These are phyloP conservation scores for Jaenimonas drosophilae DNA, from an alignment of 208 protist genomes.

Conservation along the genomic window DNA sequence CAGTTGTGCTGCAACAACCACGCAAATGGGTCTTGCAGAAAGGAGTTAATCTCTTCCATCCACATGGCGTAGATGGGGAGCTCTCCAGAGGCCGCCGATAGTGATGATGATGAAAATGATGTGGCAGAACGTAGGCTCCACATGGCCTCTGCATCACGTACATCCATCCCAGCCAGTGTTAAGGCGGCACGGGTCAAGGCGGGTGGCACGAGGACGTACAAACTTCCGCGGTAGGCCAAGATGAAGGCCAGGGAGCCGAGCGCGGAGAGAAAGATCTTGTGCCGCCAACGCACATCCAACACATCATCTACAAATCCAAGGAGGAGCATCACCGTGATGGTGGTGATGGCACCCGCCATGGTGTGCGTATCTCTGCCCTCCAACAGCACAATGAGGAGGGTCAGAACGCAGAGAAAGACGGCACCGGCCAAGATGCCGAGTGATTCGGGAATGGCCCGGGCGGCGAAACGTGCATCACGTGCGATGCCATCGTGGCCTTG, in stretches of 20 bases:
- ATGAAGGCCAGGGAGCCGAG: constrained; percentile 93
- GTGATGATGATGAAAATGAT: too few species aligned
- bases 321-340: constrained; percentile 97
- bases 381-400: constrained; percentile 19
- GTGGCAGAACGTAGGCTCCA: too few species aligned
- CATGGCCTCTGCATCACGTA: too few species aligned
- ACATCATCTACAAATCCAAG: constrained; percentile 99
- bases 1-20: constrained; percentile 1
- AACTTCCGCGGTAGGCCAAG: constrained; percentile 86
- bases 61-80: too few species aligned
- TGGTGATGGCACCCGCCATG: constrained; percentile 82
- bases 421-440: constrained; percentile 68
- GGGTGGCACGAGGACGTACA: constrained; percentile 80
- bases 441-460: constrained; percentile 51
- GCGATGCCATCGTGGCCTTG: constrained; percentile 1
- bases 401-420: constrained; percentile 63
- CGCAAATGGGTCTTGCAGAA: background rate
- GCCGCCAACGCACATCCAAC: constrained; percentile 95
- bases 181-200: background rate
- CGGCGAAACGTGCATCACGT: constrained; percentile 2
- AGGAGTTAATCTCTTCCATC: too few species aligned
- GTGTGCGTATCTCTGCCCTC: constrained; percentile 37
- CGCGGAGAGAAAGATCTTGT: constrained; percentile 97
- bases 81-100: too few species aligned
- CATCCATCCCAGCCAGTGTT: too few species aligned